Base-by-base conservation (phyloP, 2,329 filamentous ascomycete species). In the Cladorrhinum sp. region DNA sequence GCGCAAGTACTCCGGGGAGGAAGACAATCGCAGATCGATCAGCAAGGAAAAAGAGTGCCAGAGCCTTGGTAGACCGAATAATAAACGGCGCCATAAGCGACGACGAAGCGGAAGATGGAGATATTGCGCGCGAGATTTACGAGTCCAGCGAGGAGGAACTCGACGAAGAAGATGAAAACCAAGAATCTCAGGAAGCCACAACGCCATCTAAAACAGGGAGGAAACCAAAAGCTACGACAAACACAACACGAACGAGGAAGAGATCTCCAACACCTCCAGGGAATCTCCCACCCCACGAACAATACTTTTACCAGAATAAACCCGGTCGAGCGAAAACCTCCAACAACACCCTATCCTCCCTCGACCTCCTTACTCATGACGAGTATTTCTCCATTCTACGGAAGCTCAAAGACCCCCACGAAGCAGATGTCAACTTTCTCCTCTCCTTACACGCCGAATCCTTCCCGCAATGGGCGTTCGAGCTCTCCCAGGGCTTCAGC, bases 251-350 rank as follows among this genome's bases (percentile, higher is more conserved):
- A 58, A 60, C 65, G 1, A 82, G 84, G 65, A 84, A 86, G 68
- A 85, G 85, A 59, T 91, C 90, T 6, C 90, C 90, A 1, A 92
- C 90, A 4, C 92, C 92, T 2, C 91, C 93, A 18, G 83, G 86
- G 56, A 85, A 96, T 68, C 81, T 98, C 1, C 90, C 93, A 4
- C 82, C 93, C 0, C 91, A 97, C 70, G 95, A 98, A 73, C 85
- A 90, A 66, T 99, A 96, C 77, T 98, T 99, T 74, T 91, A 89
- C 70, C 91, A 98, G 70, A 97, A 96, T 72, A 88, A 91, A 52
- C 87, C 91, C 0, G 92, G 91, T 1, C 83, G 86, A 3, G 81
- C 85, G 50, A 93, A 93, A 74, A 96, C 93, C 0, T 97, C 93
- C 1, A 89, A 91, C 71, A 95, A 95, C 66, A 96, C 86, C 0